phyloP scores from a whole-genome alignment of 768 basidiomycete genomes.

The Tephrocybe sp. region DNA sequence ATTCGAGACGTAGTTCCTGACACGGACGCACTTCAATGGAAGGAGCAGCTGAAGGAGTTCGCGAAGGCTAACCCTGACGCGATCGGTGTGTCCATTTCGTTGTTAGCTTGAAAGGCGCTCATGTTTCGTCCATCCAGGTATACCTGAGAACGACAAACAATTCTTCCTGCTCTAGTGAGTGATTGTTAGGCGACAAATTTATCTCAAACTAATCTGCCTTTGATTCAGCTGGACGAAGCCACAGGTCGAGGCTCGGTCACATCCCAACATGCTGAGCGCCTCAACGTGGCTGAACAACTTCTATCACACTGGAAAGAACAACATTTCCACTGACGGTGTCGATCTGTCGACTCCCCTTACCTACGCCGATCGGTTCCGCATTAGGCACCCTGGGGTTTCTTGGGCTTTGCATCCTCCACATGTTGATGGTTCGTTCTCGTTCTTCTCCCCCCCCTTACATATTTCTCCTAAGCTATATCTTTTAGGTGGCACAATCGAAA shows the following conservation, averaged over 20 bases:
- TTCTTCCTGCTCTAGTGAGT: constrained; percentile 74
- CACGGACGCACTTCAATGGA: constrained; percentile 58
- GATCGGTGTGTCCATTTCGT: constrained; percentile 46
- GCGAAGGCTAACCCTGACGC: constrained; percentile 55
- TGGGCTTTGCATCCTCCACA: constrained; percentile 52
- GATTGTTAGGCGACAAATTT: too few relatives aligned
- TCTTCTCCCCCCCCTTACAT: constrained; percentile 30
- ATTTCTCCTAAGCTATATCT: constrained; percentile 1
- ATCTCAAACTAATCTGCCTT: background rate
- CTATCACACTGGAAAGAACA: constrained; percentile 45
- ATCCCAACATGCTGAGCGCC: constrained; percentile 61
- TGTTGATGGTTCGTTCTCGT: constrained; percentile 38
- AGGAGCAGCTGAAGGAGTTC: constrained; percentile 53
- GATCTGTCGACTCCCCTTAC: constrained; percentile 61
- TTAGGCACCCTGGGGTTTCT: constrained; percentile 60
- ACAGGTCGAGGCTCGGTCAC: constrained; percentile 69
- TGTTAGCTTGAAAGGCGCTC: too few relatives aligned
- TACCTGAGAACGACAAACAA: constrained; percentile 61
- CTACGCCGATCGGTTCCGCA: constrained; percentile 76
- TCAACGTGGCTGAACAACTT: constrained; percentile 63
- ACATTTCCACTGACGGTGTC: constrained; percentile 44
- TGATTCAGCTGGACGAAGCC: constrained; percentile 43
- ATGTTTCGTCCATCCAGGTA: constrained; percentile 32
- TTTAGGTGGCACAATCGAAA: constrained; percentile 70
- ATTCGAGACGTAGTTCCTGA: constrained; percentile 62